Evolutionary conservation across 2,329 filamentous ascomycete genomes (phyloP).

Genomic region (Parafenestella ontariensis): DNA sequence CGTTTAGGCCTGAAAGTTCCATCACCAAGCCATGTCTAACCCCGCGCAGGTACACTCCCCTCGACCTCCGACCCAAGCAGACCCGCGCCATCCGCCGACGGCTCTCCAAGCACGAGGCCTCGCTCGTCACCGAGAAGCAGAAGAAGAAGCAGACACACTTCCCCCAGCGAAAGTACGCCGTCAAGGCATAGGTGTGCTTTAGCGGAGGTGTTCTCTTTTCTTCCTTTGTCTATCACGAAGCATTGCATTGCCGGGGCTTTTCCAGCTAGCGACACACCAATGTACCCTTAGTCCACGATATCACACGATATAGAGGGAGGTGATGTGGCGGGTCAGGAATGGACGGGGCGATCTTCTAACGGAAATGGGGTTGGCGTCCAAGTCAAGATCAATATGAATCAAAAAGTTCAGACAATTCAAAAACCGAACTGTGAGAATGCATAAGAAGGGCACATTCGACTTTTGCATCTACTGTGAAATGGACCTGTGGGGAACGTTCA

Average conservation of each 20-base stretch:
- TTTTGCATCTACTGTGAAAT: neutral
- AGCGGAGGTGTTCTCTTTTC: slow-evolving; percentile 43
- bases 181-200: slow-evolving; percentile 74
- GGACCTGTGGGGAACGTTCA: neutral
- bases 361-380: slow-evolving; percentile 50
- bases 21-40: slow-evolving; percentile 28
- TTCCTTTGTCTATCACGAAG: slow-evolving; percentile 49
- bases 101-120: slow-evolving; percentile 89
- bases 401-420: slow-evolving; percentile 48
- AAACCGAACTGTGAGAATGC: slow-evolving; percentile 22
- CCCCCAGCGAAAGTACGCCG: slow-evolving; percentile 97
- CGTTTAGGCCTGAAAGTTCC: slow-evolving; percentile 22
- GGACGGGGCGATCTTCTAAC: slow-evolving; percentile 47
- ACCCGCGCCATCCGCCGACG: slow-evolving; percentile 97
- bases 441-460: slow-evolving; percentile 1
- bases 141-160: slow-evolving; percentile 97
- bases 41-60: slow-evolving; percentile 73
- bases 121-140: slow-evolving; percentile 86
- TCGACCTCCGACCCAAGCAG: slow-evolving; percentile 98
- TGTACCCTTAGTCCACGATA: slow-evolving; percentile 49
- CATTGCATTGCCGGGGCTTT: slow-evolving; percentile 52
- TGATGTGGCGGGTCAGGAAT: slow-evolving; percentile 40
- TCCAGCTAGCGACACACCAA: slow-evolving; percentile 48
- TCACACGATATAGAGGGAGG: slow-evolving; percentile 40
- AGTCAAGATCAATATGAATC: slow-evolving; percentile 51